Base-by-base conservation (phyloP, 352 stramenopile genomes). In the Aphanomyces astaci region DNA sequence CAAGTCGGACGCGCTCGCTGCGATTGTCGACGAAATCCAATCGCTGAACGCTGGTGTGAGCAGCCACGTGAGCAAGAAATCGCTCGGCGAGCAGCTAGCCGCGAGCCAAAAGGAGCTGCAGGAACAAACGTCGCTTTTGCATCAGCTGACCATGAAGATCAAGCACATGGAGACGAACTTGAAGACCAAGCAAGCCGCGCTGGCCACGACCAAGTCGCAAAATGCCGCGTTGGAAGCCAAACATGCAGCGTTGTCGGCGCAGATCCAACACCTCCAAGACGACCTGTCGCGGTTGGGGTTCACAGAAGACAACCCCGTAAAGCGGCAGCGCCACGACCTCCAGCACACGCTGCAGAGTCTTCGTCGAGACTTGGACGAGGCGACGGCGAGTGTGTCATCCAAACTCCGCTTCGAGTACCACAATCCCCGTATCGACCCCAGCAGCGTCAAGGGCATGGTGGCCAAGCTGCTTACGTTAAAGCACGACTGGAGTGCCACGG, bases 381-480 rank as follows among this genome's bases (percentile, higher is more conserved):
- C 97, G 2, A 93, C 87, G 11, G 92, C 96, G 13, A 83, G 96
- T 25, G 75, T 99, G 25, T 90, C 92, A n/a, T 97, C 91, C n/a
- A 82, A 95, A 27, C 80, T 99, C 46, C 80, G 94, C 69, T 99
- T 99, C 78, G 91, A 97, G 56, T 99, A 98, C 76, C 89, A 82
- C 17, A 95, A 99, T 66, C 79, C 81, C 51, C 89, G 96, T 60
- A 99, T 99, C 74, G 81, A 99, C 63, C 88, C 92, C 25, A 81
- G 88, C 19, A 97, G 94, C 70, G 96, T 99, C 11, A 98, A 98
- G 76, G 97, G 97, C 39, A 80, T 99, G 19, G 82, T 99, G n/a
- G 96, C 96, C 15, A 95, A 96, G 43, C 79, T 99, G 9, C 76
- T 99, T 7, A 80, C 96, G 62, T 96, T 98, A 0, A 97, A 98